Percentiles rank a stretch among this genome's conserved stretches.
These are phyloP conservation scores for Xerocomus brunneocitrinus DNA, from an alignment of 768 basidiomycete genomes.

Conservation along the genomic window DNA sequence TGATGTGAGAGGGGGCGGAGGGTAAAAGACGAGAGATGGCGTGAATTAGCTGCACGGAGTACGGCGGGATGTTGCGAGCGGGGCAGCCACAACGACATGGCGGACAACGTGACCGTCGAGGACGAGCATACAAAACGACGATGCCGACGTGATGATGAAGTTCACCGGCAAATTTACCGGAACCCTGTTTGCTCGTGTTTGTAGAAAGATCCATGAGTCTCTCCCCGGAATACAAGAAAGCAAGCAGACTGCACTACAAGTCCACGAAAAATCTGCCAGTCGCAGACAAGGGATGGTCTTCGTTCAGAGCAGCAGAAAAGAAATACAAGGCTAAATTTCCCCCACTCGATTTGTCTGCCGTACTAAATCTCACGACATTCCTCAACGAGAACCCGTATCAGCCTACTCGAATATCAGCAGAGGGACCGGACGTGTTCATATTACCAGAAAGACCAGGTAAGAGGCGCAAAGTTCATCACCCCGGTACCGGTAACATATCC, in stretches of 20 bases:
- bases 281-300: conserved; percentile 57
- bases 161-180: conserved; percentile 3
- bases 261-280: conserved; percentile 48
- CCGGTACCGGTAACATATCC: background rate
- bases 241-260: conserved; percentile 54
- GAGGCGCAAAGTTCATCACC: background rate
- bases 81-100: conserved; percentile 78
- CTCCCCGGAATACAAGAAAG: conserved; percentile 48
- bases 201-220: conserved; percentile 18
- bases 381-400: conserved; percentile 11
- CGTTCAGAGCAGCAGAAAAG: conserved; percentile 77
- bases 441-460: conserved; percentile 40
- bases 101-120: background rate
- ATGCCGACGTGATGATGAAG: background rate
- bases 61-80: conserved; percentile 43
- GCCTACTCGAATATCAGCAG: conserved; percentile 2
- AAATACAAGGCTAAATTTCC: conserved; percentile 75
- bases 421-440: conserved; percentile 2
- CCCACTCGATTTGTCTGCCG: conserved; percentile 64
- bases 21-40: conserved; percentile 7
- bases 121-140: background rate
- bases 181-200: conserved; percentile 26
- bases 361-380: conserved; percentile 61
- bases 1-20: conserved; percentile 5
- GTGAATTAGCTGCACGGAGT: conserved; percentile 32